Conservation (phyloP, 83 land plant genomes). For the Larix sibirica region DNA sequence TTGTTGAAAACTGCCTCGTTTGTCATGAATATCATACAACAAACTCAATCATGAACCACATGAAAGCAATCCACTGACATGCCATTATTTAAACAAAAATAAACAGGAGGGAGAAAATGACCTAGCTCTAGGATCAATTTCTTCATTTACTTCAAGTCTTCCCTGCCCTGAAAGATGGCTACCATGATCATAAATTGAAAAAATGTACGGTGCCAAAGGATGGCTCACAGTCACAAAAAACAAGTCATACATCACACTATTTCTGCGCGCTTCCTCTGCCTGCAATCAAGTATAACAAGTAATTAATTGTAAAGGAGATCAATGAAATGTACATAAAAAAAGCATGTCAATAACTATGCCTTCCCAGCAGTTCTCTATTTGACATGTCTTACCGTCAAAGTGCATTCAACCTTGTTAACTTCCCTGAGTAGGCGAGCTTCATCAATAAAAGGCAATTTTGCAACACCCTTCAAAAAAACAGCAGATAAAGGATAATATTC, state of each 20-base stretch:
- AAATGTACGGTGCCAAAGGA: constrained; percentile 58
- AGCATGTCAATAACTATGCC: neutral
- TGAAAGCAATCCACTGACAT: neutral
- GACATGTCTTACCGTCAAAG: constrained; percentile 33
- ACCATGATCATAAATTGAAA: constrained; percentile 51
- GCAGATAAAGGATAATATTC: neutral
- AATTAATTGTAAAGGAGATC: constrained; percentile 1
- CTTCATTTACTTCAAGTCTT: constrained; percentile 50
- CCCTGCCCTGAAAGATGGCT: constrained; percentile 33
- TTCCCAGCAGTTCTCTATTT: neutral
- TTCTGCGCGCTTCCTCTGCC: constrained; percentile 68
- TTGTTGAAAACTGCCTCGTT: too few relatives aligned
- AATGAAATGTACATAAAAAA: neutral
- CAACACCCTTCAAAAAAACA: constrained; percentile 49
- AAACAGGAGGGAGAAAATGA: constrained; percentile 14
- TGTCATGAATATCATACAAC: too few relatives aligned
- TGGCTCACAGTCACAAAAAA: constrained; percentile 56
- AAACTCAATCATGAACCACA: neutral
- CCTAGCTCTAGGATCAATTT: constrained; percentile 66
- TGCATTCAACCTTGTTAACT: constrained; percentile 35
- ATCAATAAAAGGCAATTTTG: constrained; percentile 75
- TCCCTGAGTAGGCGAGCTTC: constrained; percentile 52
- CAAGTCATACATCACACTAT: constrained; percentile 63
- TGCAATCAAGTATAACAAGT: constrained; percentile 15
- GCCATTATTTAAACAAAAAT: neutral